These are phyloP conservation scores for Dentipellis sp. DNA, from an alignment of 768 basidiomycete species.

Conservation along the genomic window DNA sequence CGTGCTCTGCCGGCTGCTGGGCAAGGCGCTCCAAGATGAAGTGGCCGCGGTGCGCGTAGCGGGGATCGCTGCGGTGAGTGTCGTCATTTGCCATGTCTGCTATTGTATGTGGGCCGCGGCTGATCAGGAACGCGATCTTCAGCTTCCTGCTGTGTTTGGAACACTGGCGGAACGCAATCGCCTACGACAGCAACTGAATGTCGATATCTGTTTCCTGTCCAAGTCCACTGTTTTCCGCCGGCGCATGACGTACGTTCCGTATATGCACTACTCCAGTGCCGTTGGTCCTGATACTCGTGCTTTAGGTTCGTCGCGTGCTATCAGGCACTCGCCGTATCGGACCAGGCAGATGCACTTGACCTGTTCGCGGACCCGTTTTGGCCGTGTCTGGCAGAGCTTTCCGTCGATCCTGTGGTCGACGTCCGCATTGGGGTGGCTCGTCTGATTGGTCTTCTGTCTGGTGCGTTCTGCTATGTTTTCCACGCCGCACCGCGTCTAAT, in stretches of 20 bases:
- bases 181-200: slow-evolving; percentile 4
- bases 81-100: neutral
- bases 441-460: slow-evolving; percentile 44
- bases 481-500: neutral
- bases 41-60: slow-evolving; percentile 83
- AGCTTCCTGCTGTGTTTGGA: slow-evolving; percentile 2
- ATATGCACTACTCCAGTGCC: slow-evolving; percentile 10
- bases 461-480: slow-evolving; percentile 30
- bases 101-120: slow-evolving; percentile 1
- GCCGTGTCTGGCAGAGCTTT: slow-evolving; percentile 43
- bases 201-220: neutral
- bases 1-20: neutral
- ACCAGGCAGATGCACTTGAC: slow-evolving; percentile 27
- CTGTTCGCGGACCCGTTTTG: slow-evolving; percentile 40
- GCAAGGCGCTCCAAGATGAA: slow-evolving; percentile 56
- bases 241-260: slow-evolving; percentile 15
- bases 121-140: neutral
- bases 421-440: slow-evolving; percentile 85
- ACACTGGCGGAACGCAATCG: slow-evolving; percentile 10
- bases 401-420: slow-evolving; percentile 64
- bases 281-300: slow-evolving; percentile 7
- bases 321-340: slow-evolving; percentile 42
- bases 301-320: slow-evolving; percentile 68
- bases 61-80: slow-evolving; percentile 56
- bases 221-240: slow-evolving; percentile 1